Conservation (phyloP, 352 stramenopile genomes). For the Phytophthora tubulina region DNA sequence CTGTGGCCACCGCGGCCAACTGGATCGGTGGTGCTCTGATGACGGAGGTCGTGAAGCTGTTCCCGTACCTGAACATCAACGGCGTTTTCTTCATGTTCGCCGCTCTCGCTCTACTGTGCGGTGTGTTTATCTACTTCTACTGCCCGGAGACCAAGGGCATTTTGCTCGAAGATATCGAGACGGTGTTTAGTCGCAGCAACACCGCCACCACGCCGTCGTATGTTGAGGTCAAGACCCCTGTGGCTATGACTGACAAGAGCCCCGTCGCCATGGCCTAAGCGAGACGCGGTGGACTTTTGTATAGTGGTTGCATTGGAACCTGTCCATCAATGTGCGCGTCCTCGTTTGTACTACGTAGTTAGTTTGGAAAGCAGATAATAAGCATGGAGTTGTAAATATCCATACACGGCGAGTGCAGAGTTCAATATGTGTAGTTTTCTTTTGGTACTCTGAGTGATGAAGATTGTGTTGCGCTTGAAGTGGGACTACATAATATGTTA, state of each 20-base stretch:
- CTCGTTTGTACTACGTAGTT: conserved; percentile 9
- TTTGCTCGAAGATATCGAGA: conserved; percentile 41
- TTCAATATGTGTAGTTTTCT: too few species aligned
- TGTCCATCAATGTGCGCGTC: conserved; percentile 7
- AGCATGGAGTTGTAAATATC: conserved; percentile 25
- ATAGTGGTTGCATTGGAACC: conserved; percentile 14
- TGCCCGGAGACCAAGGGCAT: conserved; percentile 44
- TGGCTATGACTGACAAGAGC: conserved; percentile 14
- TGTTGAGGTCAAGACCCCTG: conserved; percentile 42
- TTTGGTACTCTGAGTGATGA: too few species aligned
- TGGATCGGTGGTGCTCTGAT: conserved; percentile 55
- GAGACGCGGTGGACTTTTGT: conserved; percentile 13
- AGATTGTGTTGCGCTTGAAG: too few species aligned
- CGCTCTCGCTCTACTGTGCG: conserved; percentile 13
- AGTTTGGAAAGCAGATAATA: conserved; percentile 22
- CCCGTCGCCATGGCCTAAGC: conserved; percentile 30
- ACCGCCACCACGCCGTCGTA: conserved; percentile 37
- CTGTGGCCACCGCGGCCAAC: conserved; percentile 49
- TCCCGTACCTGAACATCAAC: conserved; percentile 42
- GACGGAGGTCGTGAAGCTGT: conserved; percentile 43
- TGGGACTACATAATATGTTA: too few species aligned
- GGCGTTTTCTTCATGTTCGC: conserved; percentile 43
- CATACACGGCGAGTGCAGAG: too few species aligned
- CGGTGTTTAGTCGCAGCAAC: conserved; percentile 32
- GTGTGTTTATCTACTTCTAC: conserved; percentile 38